phyloP scores from a whole-genome alignment of 176 grass and related monocot species.

The Musa troglodytarum region DNA sequence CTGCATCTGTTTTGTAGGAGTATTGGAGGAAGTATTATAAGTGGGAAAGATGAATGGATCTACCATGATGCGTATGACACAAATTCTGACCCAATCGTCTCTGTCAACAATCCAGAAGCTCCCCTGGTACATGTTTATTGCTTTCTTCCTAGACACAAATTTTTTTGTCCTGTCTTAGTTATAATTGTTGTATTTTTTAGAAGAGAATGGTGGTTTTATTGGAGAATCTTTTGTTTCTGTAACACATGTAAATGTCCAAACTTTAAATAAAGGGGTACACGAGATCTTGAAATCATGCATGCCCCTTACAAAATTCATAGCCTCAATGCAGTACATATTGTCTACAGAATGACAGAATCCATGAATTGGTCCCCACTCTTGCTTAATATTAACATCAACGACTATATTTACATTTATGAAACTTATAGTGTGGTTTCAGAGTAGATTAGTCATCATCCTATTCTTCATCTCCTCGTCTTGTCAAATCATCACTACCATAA shows the following conservation, averaged over 20 bases:
- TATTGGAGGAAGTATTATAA: constrained; percentile 56
- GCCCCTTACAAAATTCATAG: background rate
- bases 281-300: background rate
- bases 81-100: constrained; percentile 28
- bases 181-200: background rate
- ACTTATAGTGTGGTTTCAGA: background rate
- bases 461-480: background rate
- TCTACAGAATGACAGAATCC: background rate
- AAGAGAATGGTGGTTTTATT: too few species aligned
- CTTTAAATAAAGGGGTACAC: background rate
- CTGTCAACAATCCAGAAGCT: constrained; percentile 38
- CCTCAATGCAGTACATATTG: background rate
- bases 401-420: background rate
- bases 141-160: background rate
- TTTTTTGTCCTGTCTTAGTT: background rate
- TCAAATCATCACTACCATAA: background rate
- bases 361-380: background rate
- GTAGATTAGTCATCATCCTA: background rate
- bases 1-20: constrained; percentile 34
- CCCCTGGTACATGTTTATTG: constrained; percentile 43
- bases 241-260: background rate
- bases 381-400: background rate
- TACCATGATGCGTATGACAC: constrained; percentile 37
- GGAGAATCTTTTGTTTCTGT: background rate
- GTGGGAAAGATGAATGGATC: constrained; percentile 52